Evolutionary conservation across 495 filamentous ascomycete species (phyloP), one percentile per base, ranked within the genome.

Genomic region (Aspergillus mulundensis): DNA sequence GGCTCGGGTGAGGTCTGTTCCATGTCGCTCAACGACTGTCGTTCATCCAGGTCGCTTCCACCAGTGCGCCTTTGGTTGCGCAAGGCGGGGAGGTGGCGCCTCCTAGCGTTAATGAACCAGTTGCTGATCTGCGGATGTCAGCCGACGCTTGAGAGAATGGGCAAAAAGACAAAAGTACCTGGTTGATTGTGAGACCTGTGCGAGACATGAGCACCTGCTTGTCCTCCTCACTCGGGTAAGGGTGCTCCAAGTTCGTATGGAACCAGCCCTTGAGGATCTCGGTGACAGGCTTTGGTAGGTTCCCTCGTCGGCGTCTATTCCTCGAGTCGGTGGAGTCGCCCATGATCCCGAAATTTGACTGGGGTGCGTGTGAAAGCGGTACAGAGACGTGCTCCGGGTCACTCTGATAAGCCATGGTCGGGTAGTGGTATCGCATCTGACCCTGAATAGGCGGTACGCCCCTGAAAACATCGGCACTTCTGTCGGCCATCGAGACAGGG

Each of bases 51-150:
- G 34, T 74, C 71, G 23, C 28, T 64, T 5, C 63, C 69, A 11
- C 69, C 70, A 24, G 63, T 73, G 18, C 76, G 76, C 66, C 75
- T 72, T 52, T 82, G 78, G 45, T 82, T 84, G 23, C 84, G 77
- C 53, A 90, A 72, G 19, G 71, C 72, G 16, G 89, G 89, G n/a
- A 92, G 70, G 57, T 90, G 85, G 40, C 91, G 83, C 43, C 91
- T 79, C 50, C 91, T 81, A 10, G 90, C 90, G 62, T 95, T 96
- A 69, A 96, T 96, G 69, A 95, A 96, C 91, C 91, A 96, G 65
- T 96, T 96, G 57, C 88, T 91, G 50, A 96, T 89, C 82, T 45
- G 3, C 2, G 4, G 24, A 24, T 12, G 12, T 54, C 47, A 50
- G 51, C 10, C 0, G 12, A 20, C 20, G 18, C 15, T 18, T 42